These are phyloP conservation scores for Talaromyces sp. DNA, from an alignment of 2,329 filamentous ascomycete species.

Conservation along the genomic window DNA sequence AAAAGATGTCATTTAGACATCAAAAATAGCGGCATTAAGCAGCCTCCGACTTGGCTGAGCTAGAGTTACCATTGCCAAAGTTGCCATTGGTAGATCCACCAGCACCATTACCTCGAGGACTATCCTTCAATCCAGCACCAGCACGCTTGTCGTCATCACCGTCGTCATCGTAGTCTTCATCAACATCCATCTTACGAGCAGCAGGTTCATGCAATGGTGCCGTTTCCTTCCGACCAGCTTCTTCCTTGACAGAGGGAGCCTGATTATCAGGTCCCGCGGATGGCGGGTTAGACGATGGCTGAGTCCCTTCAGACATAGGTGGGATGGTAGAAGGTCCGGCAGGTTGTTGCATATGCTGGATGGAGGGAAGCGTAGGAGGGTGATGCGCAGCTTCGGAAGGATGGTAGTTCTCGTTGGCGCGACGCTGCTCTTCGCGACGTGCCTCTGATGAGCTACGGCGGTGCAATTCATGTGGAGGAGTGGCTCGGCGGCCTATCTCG, in stretches of 20 bases:
- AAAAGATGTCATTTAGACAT: not conserved
- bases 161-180: conserved; percentile 96
- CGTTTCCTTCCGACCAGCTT: conserved; percentile 48
- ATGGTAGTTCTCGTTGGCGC: conserved; percentile 75
- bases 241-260: conserved; percentile 57
- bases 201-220: conserved; percentile 70
- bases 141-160: conserved; percentile 71
- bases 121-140: conserved; percentile 32
- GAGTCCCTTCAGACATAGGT: conserved; percentile 49
- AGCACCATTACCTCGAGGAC: conserved; percentile 29
- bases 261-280: conserved; percentile 28
- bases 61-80: conserved; percentile 13
- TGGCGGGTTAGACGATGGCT: conserved; percentile 43
- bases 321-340: conserved; percentile 54
- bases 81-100: conserved; percentile 5
- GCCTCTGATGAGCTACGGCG: conserved; percentile 75
- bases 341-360: conserved; percentile 45
- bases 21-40: not conserved
- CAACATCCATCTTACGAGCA: conserved; percentile 91
- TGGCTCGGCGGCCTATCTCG: conserved; percentile 74
- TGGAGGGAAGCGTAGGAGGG: conserved; percentile 58
- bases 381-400: conserved; percentile 92
- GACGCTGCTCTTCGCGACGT: conserved; percentile 65
- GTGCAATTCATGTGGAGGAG: conserved; percentile 61
- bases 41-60: conserved; percentile 15